phyloP scores from a whole-genome alignment of 73 alveolate genomes.

The Paramecium tetraurelia region DNA sequence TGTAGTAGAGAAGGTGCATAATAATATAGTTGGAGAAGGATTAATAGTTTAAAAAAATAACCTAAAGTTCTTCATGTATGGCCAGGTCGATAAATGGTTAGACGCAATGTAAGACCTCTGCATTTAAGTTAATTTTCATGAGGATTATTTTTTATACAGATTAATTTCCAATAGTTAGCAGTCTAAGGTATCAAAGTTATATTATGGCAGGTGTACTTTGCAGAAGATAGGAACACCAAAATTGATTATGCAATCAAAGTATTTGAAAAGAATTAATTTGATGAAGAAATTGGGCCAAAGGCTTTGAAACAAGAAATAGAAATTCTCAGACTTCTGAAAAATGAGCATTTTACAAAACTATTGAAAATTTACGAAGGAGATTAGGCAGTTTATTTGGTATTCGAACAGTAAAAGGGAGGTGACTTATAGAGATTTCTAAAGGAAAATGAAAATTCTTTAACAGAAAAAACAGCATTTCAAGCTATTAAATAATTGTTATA shows the following conservation, averaged over 20 bases:
- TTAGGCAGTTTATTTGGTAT: neutral
- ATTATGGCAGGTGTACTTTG: neutral
- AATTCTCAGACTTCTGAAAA: slow-evolving; percentile 10
- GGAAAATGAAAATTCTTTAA: neutral
- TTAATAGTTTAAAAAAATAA: neutral
- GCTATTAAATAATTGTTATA: neutral
- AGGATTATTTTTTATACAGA: neutral
- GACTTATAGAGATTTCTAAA: neutral
- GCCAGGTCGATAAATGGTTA: neutral
- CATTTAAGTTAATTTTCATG: neutral
- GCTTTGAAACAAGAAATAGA: slow-evolving; percentile 25
- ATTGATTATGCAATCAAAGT: neutral
- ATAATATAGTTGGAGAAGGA: neutral
- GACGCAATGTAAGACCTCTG: neutral
- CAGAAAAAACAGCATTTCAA: neutral
- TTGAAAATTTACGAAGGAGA: neutral
- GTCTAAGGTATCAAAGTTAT: neutral
- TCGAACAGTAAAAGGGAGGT: slow-evolving; percentile 4
- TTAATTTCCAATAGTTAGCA: neutral
- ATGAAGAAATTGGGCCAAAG: neutral
- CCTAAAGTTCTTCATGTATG: neutral
- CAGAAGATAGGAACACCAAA: neutral
- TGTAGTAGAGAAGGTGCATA: neutral
- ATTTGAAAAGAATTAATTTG: neutral
- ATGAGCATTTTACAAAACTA: neutral